Evolutionary conservation across 371 early-diverging fungal genomes (phyloP), one percentile per base, ranked within the genome.

Genomic region (Nematocida displodere): DNA sequence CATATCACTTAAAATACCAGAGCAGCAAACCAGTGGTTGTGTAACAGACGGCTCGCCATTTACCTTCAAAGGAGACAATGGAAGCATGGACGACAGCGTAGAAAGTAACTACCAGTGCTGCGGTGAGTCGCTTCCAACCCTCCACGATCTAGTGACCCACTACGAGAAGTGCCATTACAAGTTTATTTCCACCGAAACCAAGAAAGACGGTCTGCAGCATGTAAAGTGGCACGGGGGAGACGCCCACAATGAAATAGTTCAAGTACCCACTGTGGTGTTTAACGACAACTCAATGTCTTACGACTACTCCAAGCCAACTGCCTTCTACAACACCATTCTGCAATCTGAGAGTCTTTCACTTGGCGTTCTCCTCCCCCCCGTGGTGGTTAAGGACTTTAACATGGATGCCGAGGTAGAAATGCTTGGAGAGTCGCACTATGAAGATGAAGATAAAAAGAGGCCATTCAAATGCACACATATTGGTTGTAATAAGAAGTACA

Each of bases 401-500:
- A 55, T 64, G 54, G 77, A 58, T 31, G 77, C 79, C 13, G 55
- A 61, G 37, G 46, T 55, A 1, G 76, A 76, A 24, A 42, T 66
- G 34, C 26, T 64, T 1, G 79, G 77, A 24, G 63, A 78, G 39
- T 3, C 48, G 34, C 75, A 77, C 40, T 50, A 63, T 31, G 46
- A 64, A 37, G 48, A 52, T 20, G 50, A 53, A 63, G 77, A 77
- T 29, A 66, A 65, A 34, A 64, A 62, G 20, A 64, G 80, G 42
- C 79, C 79, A 26, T 84, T 80, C 56, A 79, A 78, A 34, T 85
- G 85, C 67, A 67, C 64, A 7, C 58, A 77, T 29, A 63, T 64
- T 20, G 81, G 80, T n/a, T 85, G 85, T 56, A 82, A 78, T 37
- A 85, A 84, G 77, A 58, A 67, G 34, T 85, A 85, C 61, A 85